A percentile compares a stretch with the other conserved stretches of the same genome.
Conservation (phyloP, 768 basidiomycete genomes). For the Mycena indigotica region DNA sequence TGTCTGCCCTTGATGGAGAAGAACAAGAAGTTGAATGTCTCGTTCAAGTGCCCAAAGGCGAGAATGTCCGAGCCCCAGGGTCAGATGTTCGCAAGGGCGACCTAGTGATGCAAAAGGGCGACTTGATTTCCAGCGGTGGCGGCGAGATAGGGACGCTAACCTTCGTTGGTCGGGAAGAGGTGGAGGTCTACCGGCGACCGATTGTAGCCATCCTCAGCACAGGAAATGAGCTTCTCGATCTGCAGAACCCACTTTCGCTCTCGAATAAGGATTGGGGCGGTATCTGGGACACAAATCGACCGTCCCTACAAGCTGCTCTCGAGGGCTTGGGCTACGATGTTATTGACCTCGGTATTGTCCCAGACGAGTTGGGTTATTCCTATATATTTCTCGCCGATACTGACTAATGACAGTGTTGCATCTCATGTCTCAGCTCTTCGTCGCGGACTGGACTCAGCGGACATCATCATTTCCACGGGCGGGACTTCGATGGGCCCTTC, state of each 20-base stretch:
- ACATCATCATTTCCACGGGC: constrained; percentile 82
- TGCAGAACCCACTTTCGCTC: constrained; percentile 45
- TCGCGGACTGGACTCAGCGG: constrained; percentile 61
- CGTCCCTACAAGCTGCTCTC: constrained; percentile 70
- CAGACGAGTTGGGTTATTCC: constrained; percentile 59
- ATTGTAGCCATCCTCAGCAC: constrained; percentile 82
- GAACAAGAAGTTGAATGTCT: constrained; percentile 74
- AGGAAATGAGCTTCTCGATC: constrained; percentile 77
- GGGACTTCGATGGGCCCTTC: constrained; percentile 91
- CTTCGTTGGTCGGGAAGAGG: constrained; percentile 76
- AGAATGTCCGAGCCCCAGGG: constrained; percentile 75
- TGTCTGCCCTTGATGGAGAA: constrained; percentile 58
- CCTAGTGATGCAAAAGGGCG: constrained; percentile 62
- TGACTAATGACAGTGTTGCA: constrained; percentile 59
- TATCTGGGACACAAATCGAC: constrained; percentile 86
- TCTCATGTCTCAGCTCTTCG: constrained; percentile 61
- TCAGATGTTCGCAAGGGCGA: constrained; percentile 75
- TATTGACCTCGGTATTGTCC: constrained; percentile 78
- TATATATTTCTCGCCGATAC: too few species aligned
- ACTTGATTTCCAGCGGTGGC: constrained; percentile 63
- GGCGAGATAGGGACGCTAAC: constrained; percentile 84
- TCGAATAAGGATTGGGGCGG: constrained; percentile 59
- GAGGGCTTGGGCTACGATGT: constrained; percentile 76
- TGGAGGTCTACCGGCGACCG: constrained; percentile 70
- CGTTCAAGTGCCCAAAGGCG: constrained; percentile 58